Evolutionary conservation across 129 eudicot species (phyloP).

Genomic region (Kitagawia praeruptora): DNA sequence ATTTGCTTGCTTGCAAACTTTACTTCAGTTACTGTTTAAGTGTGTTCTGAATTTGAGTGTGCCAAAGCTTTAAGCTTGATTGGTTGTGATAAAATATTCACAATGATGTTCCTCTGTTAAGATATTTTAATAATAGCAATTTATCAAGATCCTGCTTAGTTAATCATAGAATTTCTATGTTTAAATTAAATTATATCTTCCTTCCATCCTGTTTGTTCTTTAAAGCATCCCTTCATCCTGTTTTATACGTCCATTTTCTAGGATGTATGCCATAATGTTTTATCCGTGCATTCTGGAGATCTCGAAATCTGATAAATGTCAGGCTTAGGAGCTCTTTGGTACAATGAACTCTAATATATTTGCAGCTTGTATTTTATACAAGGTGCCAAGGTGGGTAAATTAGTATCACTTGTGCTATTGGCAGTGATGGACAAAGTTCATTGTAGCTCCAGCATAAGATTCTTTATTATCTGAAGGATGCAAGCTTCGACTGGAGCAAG

Average conservation of each 20-base stretch:
- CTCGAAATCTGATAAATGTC: neutral
- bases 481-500: slow-evolving; percentile 13
- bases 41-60: neutral
- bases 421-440: slow-evolving; percentile 4
- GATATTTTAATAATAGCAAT: neutral
- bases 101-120: too few species aligned
- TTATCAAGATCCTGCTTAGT: neutral
- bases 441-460: slow-evolving; percentile 7
- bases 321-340: neutral
- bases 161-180: neutral
- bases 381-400: slow-evolving; percentile 10
- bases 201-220: neutral
- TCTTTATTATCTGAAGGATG: slow-evolving; percentile 4
- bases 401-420: slow-evolving; percentile 10
- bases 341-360: neutral
- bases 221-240: neutral
- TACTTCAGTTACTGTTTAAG: neutral
- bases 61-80: too few species aligned
- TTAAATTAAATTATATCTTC: neutral
- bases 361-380: slow-evolving; percentile 4
- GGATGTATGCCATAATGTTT: neutral
- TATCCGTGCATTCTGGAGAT: neutral
- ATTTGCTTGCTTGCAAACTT: neutral
- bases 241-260: neutral
- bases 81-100: too few species aligned